Base-by-base conservation (phyloP, 1,284 basidiomycete genomes). In the Exobasidium cylindrosporum region DNA sequence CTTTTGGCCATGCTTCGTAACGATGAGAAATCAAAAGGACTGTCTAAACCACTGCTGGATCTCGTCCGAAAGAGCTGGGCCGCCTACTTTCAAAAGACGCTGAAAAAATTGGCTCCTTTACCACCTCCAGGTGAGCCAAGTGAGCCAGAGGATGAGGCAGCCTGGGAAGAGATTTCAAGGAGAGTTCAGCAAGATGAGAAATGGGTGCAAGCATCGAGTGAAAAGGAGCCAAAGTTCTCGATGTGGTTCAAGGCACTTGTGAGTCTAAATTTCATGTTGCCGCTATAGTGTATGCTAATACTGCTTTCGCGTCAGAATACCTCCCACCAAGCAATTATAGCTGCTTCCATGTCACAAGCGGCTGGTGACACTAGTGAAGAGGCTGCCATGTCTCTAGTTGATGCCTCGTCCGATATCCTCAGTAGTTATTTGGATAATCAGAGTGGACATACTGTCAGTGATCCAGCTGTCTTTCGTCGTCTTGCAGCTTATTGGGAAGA, bases 401-500 rank as follows among this genome's bases (percentile, higher is more conserved):
- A 72, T 57, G 69, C 72, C 3, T 75, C 76, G 0, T 61, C 65
- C 28, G 80, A 80, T 30, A 68, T 80, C 28, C 69, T 81, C 17
- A 65, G 66, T 28, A 55, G 64, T 6, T 59, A 64, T 58, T 66
- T 73, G 43, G 74, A 72, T 56, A 58, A 64, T 43, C 63, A 70
- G 49, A 63, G 63, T 58, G 90, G 89, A 68, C 83, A 87, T 56
- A 89, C 88, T 1, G 88, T 97, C 31, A 88, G 87, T 1, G 92
- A 97, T 81, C 94, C 90, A 3, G 85, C 87, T 11, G 87, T 98
- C 61, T 95, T 90, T 72, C 88, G 91, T 54, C 84, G 86, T 23
- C 85, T 96, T 3, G 89, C 96, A 1, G 86, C 90, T 7, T 88
- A 88, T 79, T 97, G 94, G 94, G 96, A 98, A 82, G 83, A 82